phyloP scores from a whole-genome alignment of 164 flowering plant genomes.

The Dillenia turbinata region DNA sequence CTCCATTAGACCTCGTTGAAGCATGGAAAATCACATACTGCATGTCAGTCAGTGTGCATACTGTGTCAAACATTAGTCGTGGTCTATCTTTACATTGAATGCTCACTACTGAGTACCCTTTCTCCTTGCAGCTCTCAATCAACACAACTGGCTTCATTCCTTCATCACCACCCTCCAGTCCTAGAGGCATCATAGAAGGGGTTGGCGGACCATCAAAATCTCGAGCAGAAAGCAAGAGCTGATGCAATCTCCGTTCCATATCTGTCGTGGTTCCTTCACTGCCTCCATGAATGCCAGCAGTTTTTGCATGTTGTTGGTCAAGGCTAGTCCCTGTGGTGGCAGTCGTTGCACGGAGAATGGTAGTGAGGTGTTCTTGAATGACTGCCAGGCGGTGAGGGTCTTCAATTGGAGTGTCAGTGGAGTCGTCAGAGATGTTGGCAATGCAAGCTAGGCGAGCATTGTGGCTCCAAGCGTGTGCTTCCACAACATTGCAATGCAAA shows the following conservation, averaged over 20 bases:
- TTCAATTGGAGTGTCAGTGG: constrained; percentile 31
- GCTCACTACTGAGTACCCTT: constrained; percentile 56
- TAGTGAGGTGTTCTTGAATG: constrained; percentile 54
- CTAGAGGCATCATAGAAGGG: neutral
- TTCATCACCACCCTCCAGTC: constrained; percentile 12
- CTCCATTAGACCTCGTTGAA: constrained; percentile 29
- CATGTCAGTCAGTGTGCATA: constrained; percentile 77
- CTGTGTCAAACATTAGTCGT: constrained; percentile 65
- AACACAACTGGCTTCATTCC: constrained; percentile 23
- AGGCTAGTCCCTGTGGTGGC: neutral
- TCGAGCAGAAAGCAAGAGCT: constrained; percentile 53
- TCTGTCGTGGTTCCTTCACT: constrained; percentile 25
- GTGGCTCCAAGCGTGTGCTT: constrained; percentile 86
- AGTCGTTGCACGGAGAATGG: constrained; percentile 39
- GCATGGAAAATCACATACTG: constrained; percentile 74
- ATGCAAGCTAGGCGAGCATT: constrained; percentile 61
- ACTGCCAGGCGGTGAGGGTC: constrained; percentile 48
- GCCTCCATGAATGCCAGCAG: constrained; percentile 21
- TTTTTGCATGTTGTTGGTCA: constrained; percentile 30
- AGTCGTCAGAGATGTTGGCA: constrained; percentile 48
- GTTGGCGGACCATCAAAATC: constrained; percentile 42
- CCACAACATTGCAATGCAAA: constrained; percentile 58
- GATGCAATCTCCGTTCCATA: constrained; percentile 68
- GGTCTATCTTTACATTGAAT: constrained; percentile 49
- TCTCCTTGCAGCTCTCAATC: constrained; percentile 53